Percentiles rank a stretch among this genome's conserved stretches.
These are phyloP conservation scores for Penicillium paxilli DNA, from an alignment of 495 filamentous ascomycete genomes.

Conservation along the genomic window DNA sequence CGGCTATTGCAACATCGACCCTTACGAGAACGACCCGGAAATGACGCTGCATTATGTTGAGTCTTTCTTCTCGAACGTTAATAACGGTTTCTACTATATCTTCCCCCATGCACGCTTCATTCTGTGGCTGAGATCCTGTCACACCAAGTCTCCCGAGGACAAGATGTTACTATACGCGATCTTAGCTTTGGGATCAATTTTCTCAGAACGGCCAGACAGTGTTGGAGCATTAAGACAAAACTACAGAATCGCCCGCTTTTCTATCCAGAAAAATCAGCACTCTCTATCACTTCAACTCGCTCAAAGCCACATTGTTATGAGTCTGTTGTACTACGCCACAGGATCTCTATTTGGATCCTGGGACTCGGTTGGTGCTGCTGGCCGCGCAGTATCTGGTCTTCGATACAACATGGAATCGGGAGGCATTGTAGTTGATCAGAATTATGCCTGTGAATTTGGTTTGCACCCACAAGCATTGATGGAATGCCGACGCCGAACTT, in stretches of 20 bases:
- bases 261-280: conserved; percentile 50
- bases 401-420: conserved; percentile 63
- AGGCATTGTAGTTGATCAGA: conserved; percentile 45
- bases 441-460: conserved; percentile 52
- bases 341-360: conserved; percentile 53
- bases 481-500: conserved; percentile 66
- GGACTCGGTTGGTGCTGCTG: conserved; percentile 59
- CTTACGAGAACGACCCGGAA: conserved; percentile 55
- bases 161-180: conserved; percentile 70
- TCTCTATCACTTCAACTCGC: conserved; percentile 58
- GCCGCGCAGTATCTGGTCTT: conserved; percentile 57
- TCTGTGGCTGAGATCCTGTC: conserved; percentile 52
- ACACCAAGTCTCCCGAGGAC: conserved; percentile 60
- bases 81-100: conserved; percentile 54
- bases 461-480: conserved; percentile 56
- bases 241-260: conserved; percentile 58
- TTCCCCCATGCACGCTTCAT: conserved; percentile 56
- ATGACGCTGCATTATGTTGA: conserved; percentile 51
- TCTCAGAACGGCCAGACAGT: conserved; percentile 54
- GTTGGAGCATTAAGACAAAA: conserved; percentile 49
- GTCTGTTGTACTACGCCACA: conserved; percentile 62
- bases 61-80: conserved; percentile 54
- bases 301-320: conserved; percentile 62
- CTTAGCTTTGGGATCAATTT: conserved; percentile 58
- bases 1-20: conserved; percentile 63